These are phyloP conservation scores for Botrytis tulipae DNA, from an alignment of 2,329 filamentous ascomycete genomes.

Conservation along the genomic window DNA sequence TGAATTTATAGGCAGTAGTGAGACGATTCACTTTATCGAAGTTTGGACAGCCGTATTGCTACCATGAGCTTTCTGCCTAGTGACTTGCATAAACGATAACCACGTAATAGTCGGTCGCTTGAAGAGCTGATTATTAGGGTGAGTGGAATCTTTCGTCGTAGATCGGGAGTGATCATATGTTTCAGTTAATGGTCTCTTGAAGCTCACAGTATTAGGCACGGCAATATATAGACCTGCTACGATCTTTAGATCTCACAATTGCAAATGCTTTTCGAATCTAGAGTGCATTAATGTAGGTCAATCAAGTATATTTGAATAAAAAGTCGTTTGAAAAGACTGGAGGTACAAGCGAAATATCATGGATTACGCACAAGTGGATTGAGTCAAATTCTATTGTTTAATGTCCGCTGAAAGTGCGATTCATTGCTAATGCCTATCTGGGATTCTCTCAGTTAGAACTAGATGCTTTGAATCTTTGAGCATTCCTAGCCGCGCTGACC, in stretches of 20 bases:
- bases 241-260: background rate
- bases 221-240: background rate
- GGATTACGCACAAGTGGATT: background rate
- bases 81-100: background rate
- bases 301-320: background rate
- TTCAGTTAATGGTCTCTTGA: fast-evolving
- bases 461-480: background rate
- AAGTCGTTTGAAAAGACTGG: background rate
- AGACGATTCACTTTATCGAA: background rate
- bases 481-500: background rate
- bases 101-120: too few relatives aligned
- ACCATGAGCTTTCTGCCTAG: background rate
- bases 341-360: background rate
- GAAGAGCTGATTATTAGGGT: background rate
- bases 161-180: background rate
- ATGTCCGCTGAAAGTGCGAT: background rate
- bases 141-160: background rate
- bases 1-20: too few relatives aligned
- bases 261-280: background rate
- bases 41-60: background rate
- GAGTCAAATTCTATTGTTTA: background rate
- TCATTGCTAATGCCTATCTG: background rate
- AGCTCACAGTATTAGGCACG: too few relatives aligned
- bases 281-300: background rate
- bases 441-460: background rate